These are phyloP conservation scores for Teratosphaeria epicoccoides DNA, from an alignment of 2,329 filamentous ascomycete species.

Conservation along the genomic window DNA sequence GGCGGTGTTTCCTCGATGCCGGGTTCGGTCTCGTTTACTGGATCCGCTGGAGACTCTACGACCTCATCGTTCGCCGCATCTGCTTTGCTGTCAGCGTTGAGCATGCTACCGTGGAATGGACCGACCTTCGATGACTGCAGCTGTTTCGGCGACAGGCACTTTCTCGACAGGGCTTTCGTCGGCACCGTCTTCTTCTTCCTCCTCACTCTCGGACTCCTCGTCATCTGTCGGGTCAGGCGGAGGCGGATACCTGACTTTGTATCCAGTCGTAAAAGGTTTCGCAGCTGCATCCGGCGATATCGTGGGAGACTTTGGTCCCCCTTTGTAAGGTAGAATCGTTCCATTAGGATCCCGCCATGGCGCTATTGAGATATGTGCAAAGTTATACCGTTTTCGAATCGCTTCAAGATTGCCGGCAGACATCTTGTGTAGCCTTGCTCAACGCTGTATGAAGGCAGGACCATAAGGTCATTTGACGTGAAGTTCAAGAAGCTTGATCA, in stretches of 20 bases:
- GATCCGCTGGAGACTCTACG: not conserved
- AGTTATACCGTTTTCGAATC: constrained; percentile 15
- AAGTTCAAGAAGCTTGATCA: not conserved
- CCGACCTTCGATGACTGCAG: not conserved
- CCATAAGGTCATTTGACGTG: not conserved
- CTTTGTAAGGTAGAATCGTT: constrained; percentile 17
- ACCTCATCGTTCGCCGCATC: not conserved
- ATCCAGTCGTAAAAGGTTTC: constrained; percentile 13
- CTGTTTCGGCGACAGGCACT: not conserved
- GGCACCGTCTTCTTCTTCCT: constrained; percentile 3
- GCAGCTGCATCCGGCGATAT: constrained; percentile 15
- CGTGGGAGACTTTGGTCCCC: constrained; percentile 13
- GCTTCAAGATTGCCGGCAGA: constrained; percentile 7
- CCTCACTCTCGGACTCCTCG: constrained; percentile 12
- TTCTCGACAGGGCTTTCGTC: not conserved
- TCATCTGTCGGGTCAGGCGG: constrained; percentile 19
- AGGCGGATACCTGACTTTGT: constrained; percentile 15
- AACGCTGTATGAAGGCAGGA: not conserved
- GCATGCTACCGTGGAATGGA: not conserved
- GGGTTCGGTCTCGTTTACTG: not conserved
- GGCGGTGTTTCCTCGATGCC: constrained; percentile 2
- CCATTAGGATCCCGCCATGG: constrained; percentile 18
- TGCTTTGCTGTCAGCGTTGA: not conserved
- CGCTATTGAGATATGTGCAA: constrained; percentile 15
- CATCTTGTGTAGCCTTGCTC: constrained; percentile 4